Evolutionary conservation across 2,329 filamentous ascomycete species (phyloP).

Genomic region (Xylaria sp.): DNA sequence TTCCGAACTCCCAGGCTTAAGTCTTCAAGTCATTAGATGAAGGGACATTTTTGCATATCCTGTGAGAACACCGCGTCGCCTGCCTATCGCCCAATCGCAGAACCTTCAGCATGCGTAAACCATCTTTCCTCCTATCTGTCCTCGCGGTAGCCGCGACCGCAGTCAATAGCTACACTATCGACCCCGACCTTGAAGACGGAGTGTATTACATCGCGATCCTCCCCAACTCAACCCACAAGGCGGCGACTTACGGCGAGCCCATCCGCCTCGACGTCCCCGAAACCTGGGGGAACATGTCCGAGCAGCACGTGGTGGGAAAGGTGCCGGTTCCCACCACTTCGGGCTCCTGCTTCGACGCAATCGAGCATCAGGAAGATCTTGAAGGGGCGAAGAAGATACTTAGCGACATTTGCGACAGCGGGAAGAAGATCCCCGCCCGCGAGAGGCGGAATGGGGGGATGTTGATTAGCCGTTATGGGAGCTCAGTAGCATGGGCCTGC

Average conservation of each 20-base stretch:
- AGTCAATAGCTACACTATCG: not conserved
- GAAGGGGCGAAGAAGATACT: not conserved
- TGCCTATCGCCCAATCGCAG: not conserved
- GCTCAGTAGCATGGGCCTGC: not conserved
- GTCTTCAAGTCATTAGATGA: too few species aligned
- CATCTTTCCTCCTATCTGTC: not conserved
- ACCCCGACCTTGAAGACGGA: not conserved
- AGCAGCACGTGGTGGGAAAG: not conserved
- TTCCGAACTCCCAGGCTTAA: too few species aligned
- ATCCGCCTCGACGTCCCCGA: not conserved
- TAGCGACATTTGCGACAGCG: not conserved
- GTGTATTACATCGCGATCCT: not conserved
- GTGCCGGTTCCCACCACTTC: not conserved
- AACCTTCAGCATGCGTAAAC: not conserved
- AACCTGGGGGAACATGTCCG: not conserved
- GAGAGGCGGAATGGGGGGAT: not conserved
- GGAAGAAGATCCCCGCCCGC: not conserved
- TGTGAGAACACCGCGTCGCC: too few species aligned
- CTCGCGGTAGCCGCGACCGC: not conserved
- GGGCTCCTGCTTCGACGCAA: not conserved
- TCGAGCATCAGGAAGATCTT: not conserved
- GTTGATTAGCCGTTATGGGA: not conserved
- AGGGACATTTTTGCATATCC: too few species aligned
- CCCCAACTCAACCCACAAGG: not conserved
- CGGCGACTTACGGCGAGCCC: not conserved